Base-by-base conservation (phyloP, 768 basidiomycete genomes). In the Tricholoma bakamatsutake region DNA sequence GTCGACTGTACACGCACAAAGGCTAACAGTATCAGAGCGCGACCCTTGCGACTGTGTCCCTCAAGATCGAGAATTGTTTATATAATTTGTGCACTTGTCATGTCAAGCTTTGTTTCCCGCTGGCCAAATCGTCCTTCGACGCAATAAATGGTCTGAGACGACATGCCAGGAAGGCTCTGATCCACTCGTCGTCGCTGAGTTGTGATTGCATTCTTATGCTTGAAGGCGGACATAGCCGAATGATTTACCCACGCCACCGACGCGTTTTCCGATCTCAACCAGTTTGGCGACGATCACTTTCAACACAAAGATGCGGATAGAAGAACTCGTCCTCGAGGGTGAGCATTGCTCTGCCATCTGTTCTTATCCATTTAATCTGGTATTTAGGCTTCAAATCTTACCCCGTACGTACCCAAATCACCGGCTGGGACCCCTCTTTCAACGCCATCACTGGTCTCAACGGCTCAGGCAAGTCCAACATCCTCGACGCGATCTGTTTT, bases 401-500 rank as follows among this genome's bases (percentile, higher is more conserved):
- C 68, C 95, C 96, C 9, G 93, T 95, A 28, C 83, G 96, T 50
- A 98, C 97, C 0, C 90, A 90, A 64, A 96, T 99, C 58, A 87
- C 88, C 0, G 96, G 95, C 58, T 99, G 97, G 93, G 96, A 98
- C 67, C 73, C 91, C 5, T 96, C 93, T 4, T 99, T 99, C 81
- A 98, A 98, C 69, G 97, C 97, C 4, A 98, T 99, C 72, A 97
- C 93, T 4, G 95, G 95, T 46, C 81, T 92, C 61, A 93, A 93
- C 75, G 93, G 93, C 2, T 96, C 93, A 0, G 96, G 96, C 63
- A 98, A 99, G 76, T 97, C 94, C 57, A 99, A 99, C 75, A 98
- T 99, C 64, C 84, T 99, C 59, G 97, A 99, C 76, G 95, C 97
- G 57, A 98, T 98, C 71, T 97, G 95, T 72, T 99, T 99, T 68